Conservation (phyloP, 1,284 basidiomycete species). For the Mycosarcoma mackinlayi region DNA sequence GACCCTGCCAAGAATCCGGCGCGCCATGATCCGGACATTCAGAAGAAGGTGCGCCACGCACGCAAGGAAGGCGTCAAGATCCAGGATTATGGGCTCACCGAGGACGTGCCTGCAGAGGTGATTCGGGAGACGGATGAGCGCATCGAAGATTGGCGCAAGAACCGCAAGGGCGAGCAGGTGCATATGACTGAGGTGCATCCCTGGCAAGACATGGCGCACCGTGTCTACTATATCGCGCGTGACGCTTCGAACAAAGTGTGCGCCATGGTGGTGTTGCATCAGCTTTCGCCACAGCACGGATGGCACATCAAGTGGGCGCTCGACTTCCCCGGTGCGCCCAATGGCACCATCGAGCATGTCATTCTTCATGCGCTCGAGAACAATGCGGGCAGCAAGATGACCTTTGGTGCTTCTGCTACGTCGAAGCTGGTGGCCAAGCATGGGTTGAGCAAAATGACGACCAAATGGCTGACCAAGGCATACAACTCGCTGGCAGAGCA, state of each 20-base stretch:
- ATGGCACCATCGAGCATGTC: conserved; percentile 72
- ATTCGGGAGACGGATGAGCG: conserved; percentile 69
- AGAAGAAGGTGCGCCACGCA: conserved; percentile 72
- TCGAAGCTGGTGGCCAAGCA: conserved; percentile 52
- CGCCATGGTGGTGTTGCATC: conserved; percentile 73
- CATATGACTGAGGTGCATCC: conserved; percentile 74
- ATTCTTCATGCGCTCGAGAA: conserved; percentile 72
- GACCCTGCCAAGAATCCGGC: conserved; percentile 70
- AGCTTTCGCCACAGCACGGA: conserved; percentile 72
- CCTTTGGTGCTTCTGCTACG: conserved; percentile 67
- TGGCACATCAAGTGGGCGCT: conserved; percentile 76
- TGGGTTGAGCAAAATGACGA: conserved; percentile 54
- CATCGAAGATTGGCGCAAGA: conserved; percentile 72
- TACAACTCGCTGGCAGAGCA: conserved; percentile 54
- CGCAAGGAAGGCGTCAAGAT: conserved; percentile 72
- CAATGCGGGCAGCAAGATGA: conserved; percentile 71
- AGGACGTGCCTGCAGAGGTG: conserved; percentile 70
- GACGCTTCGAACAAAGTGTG: conserved; percentile 70
- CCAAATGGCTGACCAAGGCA: conserved; percentile 53
- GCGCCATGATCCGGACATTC: conserved; percentile 70
- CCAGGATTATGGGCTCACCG: conserved; percentile 61
- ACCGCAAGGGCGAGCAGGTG: conserved; percentile 73
- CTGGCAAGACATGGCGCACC: conserved; percentile 73
- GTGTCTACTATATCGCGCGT: conserved; percentile 73
- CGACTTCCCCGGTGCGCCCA: conserved; percentile 73